phyloP scores from a whole-genome alignment of 768 basidiomycete species.

The Mrakia frigida region DNA sequence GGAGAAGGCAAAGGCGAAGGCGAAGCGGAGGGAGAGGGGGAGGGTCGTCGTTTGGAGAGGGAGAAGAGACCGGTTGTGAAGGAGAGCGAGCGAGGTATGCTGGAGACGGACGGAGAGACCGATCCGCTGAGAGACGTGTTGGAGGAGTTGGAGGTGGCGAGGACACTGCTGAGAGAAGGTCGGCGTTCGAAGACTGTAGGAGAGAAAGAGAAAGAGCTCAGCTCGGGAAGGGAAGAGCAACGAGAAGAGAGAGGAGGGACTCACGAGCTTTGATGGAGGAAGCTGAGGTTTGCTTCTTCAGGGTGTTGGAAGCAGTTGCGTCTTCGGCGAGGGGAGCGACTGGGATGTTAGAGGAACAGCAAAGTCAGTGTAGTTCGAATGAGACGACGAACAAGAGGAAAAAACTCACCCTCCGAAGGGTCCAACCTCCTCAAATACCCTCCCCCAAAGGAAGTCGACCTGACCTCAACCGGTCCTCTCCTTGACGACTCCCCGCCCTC shows the following conservation, averaged over 20 bases:
- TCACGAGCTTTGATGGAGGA: not conserved
- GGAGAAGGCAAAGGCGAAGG: not conserved
- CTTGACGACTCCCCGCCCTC: not conserved
- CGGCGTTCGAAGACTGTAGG: not conserved
- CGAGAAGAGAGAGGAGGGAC: not conserved
- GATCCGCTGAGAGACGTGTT: not conserved
- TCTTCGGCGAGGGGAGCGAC: not conserved
- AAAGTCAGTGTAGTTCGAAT: not conserved
- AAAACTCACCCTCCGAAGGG: not conserved
- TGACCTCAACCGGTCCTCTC: not conserved
- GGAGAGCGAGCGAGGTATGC: not conserved
- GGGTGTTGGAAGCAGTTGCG: not conserved
- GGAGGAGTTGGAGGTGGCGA: not conserved
- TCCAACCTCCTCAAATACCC: constrained; percentile 1
- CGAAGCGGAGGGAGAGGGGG: not conserved
- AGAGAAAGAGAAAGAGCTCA: not conserved
- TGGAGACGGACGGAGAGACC: too few relatives aligned
- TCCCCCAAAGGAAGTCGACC: not conserved
- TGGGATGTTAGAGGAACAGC: not conserved
- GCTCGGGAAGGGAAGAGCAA: not conserved
- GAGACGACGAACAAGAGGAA: not conserved
- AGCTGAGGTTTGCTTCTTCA: not conserved
- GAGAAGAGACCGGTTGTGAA: not conserved
- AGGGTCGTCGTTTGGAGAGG: not conserved
- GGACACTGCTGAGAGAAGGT: not conserved